Evolutionary conservation across 2,329 filamentous ascomycete species (phyloP), one percentile per base, ranked within the genome.

Genomic region (Alternaria hordeiaustralica): DNA sequence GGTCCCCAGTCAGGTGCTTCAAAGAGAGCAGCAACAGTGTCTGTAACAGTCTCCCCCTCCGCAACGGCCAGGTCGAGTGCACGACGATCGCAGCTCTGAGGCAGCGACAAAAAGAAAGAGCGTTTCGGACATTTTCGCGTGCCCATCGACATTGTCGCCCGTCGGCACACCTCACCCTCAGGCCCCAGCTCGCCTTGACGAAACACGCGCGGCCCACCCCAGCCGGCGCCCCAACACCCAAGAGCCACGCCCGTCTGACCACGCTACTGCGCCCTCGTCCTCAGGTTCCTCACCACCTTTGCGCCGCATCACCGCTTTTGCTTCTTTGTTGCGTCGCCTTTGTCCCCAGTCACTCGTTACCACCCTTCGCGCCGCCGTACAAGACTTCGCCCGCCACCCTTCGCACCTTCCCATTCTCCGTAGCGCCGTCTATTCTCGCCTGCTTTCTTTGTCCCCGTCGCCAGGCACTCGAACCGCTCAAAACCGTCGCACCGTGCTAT

Each of bases 191-290:
- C 58, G 44, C 54, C 26, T 30, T 64, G 62, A 65, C 68, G 68
- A 70, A 70, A 70, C 67, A 67, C 65, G 65, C 61, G 65, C 57
- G 65, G 66, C 65, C 65, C 56, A 58, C 67, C 63, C 61, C 36
- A 41, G 36, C 36, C 36, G 36, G 36, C n/a, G 36, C 36, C 36
- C 64, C 64, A 67, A 65, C 64, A 67, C 50, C 61, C 61, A 62
- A 51, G 36, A 36, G 28, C 28, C 64, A 26, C 51, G 56, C 65
- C 62, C 64, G 58, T 57, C 65, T 64, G 53, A 66, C 50, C 26
- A 56, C 50, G 46, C 54, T 46, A 46, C 59, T 54, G 54, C 62
- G 25, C 54, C 53, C 36, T 50, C 61, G 30, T 20, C 58, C 61
- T 54, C 58, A 36, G 58, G 51, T 47, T 51, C 23, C 54, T 51